Conservation (phyloP, 176 grass and related monocot species). For the Oryza punctata region DNA sequence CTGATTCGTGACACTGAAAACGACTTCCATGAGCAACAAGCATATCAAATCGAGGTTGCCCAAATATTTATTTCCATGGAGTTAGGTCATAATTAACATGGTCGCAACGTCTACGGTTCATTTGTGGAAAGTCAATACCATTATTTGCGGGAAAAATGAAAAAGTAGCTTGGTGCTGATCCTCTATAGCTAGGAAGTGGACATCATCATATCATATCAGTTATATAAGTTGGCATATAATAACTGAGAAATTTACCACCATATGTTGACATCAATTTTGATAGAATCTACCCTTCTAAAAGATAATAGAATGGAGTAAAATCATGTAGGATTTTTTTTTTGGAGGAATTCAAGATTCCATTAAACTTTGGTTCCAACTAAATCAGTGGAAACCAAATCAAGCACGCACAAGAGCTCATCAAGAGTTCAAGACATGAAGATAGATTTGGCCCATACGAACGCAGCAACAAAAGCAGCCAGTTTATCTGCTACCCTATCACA, state of each 20-base stretch:
- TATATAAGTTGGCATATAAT: not conserved
- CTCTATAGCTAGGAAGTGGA: not conserved
- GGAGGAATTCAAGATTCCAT: not conserved
- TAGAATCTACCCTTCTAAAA: not conserved
- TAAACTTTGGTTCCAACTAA: not conserved
- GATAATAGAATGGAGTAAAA: not conserved
- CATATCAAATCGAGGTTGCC: slow-evolving; percentile 28
- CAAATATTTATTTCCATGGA: not conserved
- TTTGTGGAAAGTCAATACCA: not conserved
- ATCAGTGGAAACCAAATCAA: not conserved
- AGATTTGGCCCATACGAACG: not conserved
- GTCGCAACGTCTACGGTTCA: slow-evolving; percentile 2
- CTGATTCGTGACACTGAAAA: slow-evolving; percentile 16
- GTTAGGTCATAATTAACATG: slow-evolving; percentile 17
- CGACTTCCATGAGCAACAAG: slow-evolving; percentile 27
- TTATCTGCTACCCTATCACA: not conserved
- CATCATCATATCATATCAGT: not conserved
- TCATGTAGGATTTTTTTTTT: not conserved
- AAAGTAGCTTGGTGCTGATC: not conserved
- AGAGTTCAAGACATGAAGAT: not conserved
- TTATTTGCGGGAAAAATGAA: not conserved
- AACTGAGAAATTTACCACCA: not conserved
- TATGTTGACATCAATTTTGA: not conserved
- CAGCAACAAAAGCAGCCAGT: not conserved
- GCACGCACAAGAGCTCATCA: not conserved